Conservation (phyloP, 2,329 filamentous ascomycete genomes). For the Microcyclosporella mali region DNA sequence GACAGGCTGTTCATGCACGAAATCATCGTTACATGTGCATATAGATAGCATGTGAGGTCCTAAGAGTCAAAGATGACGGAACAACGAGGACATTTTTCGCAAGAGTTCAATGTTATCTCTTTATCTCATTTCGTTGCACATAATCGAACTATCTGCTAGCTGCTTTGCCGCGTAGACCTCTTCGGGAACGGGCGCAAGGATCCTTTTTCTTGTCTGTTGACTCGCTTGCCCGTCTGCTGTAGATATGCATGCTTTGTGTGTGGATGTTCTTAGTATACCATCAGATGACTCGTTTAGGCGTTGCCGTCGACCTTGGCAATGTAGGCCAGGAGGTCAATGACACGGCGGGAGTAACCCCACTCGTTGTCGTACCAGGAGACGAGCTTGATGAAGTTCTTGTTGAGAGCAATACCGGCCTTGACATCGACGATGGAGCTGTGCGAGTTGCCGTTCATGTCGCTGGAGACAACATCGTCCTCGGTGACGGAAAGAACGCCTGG, state of each 20-base stretch:
- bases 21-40: too few relatives aligned
- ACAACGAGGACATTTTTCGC: too few relatives aligned
- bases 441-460: slow-evolving; percentile 85
- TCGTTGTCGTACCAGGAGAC: slow-evolving; percentile 86
- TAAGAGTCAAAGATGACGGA: too few relatives aligned
- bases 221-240: slow-evolving; percentile 2
- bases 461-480: slow-evolving; percentile 93
- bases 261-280: too few relatives aligned
- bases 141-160: too few relatives aligned
- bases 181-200: too few relatives aligned
- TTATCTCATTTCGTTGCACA: too few relatives aligned
- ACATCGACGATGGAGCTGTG: slow-evolving; percentile 98
- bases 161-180: too few relatives aligned
- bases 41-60: too few relatives aligned
- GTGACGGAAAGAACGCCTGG: slow-evolving; percentile 85
- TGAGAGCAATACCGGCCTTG: slow-evolving; percentile 97
- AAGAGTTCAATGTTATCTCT: too few relatives aligned
- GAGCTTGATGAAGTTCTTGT: slow-evolving; percentile 98
- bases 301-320: slow-evolving; percentile 37
- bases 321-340: slow-evolving; percentile 44
- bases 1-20: too few relatives aligned
- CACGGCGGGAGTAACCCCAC: slow-evolving; percentile 95
- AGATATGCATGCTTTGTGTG: background rate
- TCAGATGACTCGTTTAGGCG: slow-evolving; percentile 19
- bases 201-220: slow-evolving; percentile 1